A percentile compares a stretch with the other conserved stretches of the same genome.
Evolutionary conservation across 2,329 filamentous ascomycete species (phyloP).

Genomic region (Pestalotiopsis sp.): DNA sequence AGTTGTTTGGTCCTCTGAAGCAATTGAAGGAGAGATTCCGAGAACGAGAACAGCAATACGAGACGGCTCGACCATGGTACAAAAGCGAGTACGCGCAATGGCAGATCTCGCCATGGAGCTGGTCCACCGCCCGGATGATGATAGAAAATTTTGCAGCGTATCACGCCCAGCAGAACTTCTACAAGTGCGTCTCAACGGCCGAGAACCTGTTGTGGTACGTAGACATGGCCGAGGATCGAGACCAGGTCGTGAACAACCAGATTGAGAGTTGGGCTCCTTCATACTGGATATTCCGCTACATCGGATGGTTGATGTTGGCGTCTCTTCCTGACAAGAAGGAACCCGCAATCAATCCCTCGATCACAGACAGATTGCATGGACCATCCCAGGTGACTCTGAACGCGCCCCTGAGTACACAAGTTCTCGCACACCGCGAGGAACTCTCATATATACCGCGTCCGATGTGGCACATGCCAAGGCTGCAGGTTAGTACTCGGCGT

Average conservation of each 20-base stretch:
- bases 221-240: neutral
- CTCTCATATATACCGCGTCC: too few relatives aligned
- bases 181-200: neutral
- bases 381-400: neutral
- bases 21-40: neutral
- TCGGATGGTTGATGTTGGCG: neutral
- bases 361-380: too few relatives aligned
- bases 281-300: neutral
- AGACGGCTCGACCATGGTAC: neutral
- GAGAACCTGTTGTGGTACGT: neutral
- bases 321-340: neutral
- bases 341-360: neutral
- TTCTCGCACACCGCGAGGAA: too few relatives aligned
- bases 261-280: neutral
- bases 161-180: neutral
- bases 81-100: neutral
- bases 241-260: neutral
- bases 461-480: too few relatives aligned
- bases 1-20: neutral
- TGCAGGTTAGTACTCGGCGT: too few relatives aligned
- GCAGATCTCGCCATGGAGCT: constrained; percentile 2
- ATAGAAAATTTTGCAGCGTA: neutral
- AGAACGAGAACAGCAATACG: neutral
- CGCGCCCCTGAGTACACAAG: neutral
- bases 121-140: neutral